Conservation (phyloP, 2,329 filamentous ascomycete genomes). For the Lasiodiplodia citricola region DNA sequence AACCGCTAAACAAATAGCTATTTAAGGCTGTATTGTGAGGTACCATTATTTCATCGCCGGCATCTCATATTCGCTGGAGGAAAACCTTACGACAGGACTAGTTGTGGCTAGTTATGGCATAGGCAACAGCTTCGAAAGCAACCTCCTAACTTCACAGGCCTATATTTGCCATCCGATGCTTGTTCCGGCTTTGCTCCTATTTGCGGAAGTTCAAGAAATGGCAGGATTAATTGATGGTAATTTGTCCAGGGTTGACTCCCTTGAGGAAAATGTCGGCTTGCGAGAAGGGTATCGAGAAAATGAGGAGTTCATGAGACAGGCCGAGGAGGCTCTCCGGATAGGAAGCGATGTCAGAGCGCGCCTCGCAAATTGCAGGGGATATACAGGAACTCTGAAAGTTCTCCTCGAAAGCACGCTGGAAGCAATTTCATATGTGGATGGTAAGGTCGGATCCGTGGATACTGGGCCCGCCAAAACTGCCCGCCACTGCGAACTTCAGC, state of each 20-base stretch:
- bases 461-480: neutral
- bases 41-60: neutral
- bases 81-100: neutral
- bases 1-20: neutral
- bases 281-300: neutral
- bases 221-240: neutral
- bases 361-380: no score
- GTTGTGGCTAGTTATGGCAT: neutral
- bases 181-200: neutral
- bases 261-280: neutral
- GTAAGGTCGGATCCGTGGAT: neutral
- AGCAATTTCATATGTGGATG: neutral
- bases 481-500: neutral
- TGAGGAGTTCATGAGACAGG: neutral
- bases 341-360: neutral
- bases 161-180: neutral
- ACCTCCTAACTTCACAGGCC: neutral
- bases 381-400: neutral
- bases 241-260: no score
- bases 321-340: neutral
- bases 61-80: neutral
- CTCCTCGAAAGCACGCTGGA: neutral
- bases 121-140: accelerated
- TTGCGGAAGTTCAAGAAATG: no score
- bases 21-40: neutral